Base-by-base conservation (phyloP, 192 early-diverging fungal genomes). In the Coemansia sp. region DNA sequence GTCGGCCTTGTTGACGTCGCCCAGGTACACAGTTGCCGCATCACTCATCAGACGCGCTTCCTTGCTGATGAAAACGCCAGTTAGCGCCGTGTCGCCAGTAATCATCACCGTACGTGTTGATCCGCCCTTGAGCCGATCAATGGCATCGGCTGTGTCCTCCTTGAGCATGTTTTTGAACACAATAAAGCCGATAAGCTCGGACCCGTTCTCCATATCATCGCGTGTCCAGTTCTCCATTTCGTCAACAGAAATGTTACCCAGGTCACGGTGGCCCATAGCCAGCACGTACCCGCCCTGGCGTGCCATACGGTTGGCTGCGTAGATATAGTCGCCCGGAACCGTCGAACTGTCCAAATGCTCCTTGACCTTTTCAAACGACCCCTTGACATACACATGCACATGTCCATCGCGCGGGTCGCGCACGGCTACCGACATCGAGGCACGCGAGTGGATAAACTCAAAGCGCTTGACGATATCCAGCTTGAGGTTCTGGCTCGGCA, bases 141-240 rank as follows among this genome's bases (percentile, higher is more conserved):
- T 85, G 11, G 90, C 89, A 11, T 82, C 82, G 3, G 67, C 59
- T 0, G 92, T 91, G 71, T 92, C 90, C 5, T 71, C 69, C 68
- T 92, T 91, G 27, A 93, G 78, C 77, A 83, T 84, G 76, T 93
- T 93, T 19, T 89, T 75, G 67, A 93, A 92, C 67, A 92, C 65
- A 3, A 91, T 67, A 55, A 93, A 84, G 7, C 88, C 89, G 9
- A 81, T 60, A 50, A 87, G 75, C 12, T 62, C 57, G 48, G 80
- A 81, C 6, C 75, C 84, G 5, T 64, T 12, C 66, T 93, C 92
- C 57, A 92, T 56, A n/a, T 83, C 74, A 15, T 85, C 85, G 39
- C 91, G 86, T 11, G 75, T 53, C 61, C 83, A 74, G 15, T 67
- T 62, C 6, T 64, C 49, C 86, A 17, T 87, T 59, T 32, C 87